A percentile compares a stretch with the other conserved stretches of the same genome.
Evolutionary conservation across 2,329 filamentous ascomycete genomes (phyloP).

Genomic region (Fusarium albosuccineum): DNA sequence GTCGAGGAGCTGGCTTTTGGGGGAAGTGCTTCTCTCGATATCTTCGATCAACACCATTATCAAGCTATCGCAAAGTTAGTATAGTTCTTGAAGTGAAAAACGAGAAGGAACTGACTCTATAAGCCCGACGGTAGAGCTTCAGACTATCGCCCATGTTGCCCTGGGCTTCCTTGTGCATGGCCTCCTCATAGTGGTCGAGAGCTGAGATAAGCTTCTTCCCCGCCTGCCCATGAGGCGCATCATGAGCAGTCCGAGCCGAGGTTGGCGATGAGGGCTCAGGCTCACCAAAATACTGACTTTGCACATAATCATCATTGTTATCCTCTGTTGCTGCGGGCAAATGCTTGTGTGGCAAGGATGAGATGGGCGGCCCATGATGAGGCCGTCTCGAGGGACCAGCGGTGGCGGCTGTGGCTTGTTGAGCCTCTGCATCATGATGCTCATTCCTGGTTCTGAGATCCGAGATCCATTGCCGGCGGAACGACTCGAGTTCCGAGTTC

Average conservation of each 20-base stretch:
- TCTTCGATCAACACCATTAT: constrained; percentile 83
- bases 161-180: constrained; percentile 87
- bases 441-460: constrained; percentile 71
- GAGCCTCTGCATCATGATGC: constrained; percentile 27
- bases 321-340: constrained; percentile 43
- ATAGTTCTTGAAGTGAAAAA: not conserved
- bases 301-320: constrained; percentile 53
- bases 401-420: constrained; percentile 24
- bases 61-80: constrained; percentile 69
- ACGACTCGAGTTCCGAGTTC: constrained; percentile 83
- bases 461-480: constrained; percentile 87
- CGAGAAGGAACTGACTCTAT: constrained; percentile 68
- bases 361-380: constrained; percentile 41
- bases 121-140: constrained; percentile 88
- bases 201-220: constrained; percentile 75
- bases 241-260: constrained; percentile 8
- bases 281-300: constrained; percentile 52
- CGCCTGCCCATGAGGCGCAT: constrained; percentile 22
- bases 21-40: constrained; percentile 96
- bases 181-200: constrained; percentile 91
- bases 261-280: constrained; percentile 11
- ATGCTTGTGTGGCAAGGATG: constrained; percentile 30
- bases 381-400: constrained; percentile 30
- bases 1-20: constrained; percentile 49
- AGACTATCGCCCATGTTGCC: constrained; percentile 92